Percentiles rank a stretch among this genome's conserved stretches.
phyloP scores from a whole-genome alignment of 2,329 filamentous ascomycete species.

The Fusarium redolens region DNA sequence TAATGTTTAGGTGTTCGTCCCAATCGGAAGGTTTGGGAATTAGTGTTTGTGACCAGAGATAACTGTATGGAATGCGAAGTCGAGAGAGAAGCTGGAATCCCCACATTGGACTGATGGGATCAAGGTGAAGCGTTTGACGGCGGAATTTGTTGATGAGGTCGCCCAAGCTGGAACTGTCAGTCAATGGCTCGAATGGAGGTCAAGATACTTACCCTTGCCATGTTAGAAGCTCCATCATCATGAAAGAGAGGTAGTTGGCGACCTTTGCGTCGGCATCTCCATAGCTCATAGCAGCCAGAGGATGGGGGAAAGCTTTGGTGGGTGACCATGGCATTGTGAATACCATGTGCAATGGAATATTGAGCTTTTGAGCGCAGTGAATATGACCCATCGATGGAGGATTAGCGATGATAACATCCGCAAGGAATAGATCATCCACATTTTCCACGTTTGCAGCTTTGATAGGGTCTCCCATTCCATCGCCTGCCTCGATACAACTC shows the following conservation, averaged over 20 bases:
- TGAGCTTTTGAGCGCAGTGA: constrained; percentile 62
- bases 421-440: constrained; percentile 58
- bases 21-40: constrained; percentile 75
- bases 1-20: constrained; percentile 68
- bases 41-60: constrained; percentile 75
- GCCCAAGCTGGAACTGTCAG: constrained; percentile 58
- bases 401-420: constrained; percentile 66
- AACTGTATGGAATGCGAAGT: constrained; percentile 73
- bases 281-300: constrained; percentile 53
- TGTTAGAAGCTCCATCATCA: constrained; percentile 76
- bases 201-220: constrained; percentile 69
- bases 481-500: constrained; percentile 52
- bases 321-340: constrained; percentile 78
- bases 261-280: constrained; percentile 38
- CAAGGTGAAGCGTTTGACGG: constrained; percentile 69
- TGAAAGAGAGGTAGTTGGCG: constrained; percentile 42
- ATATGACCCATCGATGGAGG: constrained; percentile 64
- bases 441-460: constrained; percentile 44
- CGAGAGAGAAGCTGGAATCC: constrained; percentile 73
- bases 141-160: constrained; percentile 79
- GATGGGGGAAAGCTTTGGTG: constrained; percentile 55
- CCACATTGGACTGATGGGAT: constrained; percentile 73
- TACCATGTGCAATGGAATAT: constrained; percentile 62
- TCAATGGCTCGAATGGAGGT: neutral
- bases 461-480: constrained; percentile 45